Evolutionary conservation across 202 grass and related monocot genomes (phyloP).

Genomic region (Setaria italica): DNA sequence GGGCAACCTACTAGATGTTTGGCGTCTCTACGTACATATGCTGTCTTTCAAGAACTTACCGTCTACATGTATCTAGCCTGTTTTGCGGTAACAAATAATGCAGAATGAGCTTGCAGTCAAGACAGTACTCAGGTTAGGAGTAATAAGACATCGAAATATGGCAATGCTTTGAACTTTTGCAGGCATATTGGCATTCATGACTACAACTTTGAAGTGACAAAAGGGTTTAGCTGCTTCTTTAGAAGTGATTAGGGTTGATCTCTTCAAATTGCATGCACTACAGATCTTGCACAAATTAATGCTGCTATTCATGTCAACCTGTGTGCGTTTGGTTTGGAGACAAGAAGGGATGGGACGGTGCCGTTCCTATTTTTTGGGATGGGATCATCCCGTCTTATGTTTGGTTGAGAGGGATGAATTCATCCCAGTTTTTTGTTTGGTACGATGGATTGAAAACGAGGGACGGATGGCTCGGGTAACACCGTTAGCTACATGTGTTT

Average conservation of each 20-base stretch:
- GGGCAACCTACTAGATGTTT: slow-evolving; percentile 30
- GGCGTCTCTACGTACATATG: slow-evolving; percentile 27
- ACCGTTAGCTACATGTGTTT: too few species aligned
- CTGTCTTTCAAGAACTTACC: slow-evolving; percentile 20
- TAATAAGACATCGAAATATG: not conserved
- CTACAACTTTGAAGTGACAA: slow-evolving; percentile 1
- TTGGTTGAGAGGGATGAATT: too few species aligned
- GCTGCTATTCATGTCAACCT: slow-evolving; percentile 52
- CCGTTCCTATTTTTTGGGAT: too few species aligned
- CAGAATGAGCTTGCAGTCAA: not conserved
- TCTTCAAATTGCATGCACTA: slow-evolving; percentile 22
- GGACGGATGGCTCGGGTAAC: too few species aligned
- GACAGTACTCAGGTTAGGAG: not conserved
- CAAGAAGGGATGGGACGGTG: too few species aligned
- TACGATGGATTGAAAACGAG: too few species aligned
- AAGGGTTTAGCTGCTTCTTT: not conserved
- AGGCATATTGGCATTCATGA: not conserved
- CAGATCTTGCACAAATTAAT: slow-evolving; percentile 10
- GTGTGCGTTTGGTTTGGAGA: too few species aligned
- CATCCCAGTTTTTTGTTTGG: too few species aligned
- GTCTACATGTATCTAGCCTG: slow-evolving; percentile 33
- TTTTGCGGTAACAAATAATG: slow-evolving; percentile 11
- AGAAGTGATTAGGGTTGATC: not conserved
- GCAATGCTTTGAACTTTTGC: not conserved
- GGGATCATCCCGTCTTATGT: too few species aligned